Conservation (phyloP, 306 rosid genomes). For the Prunus fruticosa region DNA sequence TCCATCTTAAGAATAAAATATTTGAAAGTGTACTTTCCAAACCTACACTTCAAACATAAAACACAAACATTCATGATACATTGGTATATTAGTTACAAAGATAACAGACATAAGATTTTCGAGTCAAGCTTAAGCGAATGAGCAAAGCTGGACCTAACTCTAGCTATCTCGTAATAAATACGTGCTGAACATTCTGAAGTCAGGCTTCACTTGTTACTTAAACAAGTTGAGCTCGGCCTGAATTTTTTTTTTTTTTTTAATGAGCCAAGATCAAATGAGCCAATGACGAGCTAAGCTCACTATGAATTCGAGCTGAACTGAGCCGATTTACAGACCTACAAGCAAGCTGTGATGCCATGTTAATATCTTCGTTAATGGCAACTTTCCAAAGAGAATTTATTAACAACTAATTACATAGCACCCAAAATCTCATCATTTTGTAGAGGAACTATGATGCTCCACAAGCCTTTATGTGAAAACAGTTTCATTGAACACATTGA, state of each 20-base stretch:
- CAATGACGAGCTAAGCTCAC: too few species aligned
- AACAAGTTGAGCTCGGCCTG: too few species aligned
- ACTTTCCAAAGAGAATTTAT: not conserved
- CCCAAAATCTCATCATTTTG: slow-evolving; percentile 6
- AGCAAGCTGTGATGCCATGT: not conserved
- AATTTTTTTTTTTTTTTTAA: too few species aligned
- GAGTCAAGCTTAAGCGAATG: too few species aligned
- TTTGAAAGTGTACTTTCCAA: not conserved
- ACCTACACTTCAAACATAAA: too few species aligned
- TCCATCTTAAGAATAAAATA: not conserved
- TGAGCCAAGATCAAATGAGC: too few species aligned
- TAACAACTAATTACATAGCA: slow-evolving; percentile 1
- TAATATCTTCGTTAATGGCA: not conserved
- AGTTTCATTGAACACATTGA: slow-evolving; percentile 26
- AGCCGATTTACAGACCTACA: not conserved
- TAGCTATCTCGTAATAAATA: too few species aligned
- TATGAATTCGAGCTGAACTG: too few species aligned
- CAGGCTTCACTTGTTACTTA: too few species aligned
- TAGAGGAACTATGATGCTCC: not conserved
- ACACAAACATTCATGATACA: too few species aligned
- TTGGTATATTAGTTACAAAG: not conserved
- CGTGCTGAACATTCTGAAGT: too few species aligned
- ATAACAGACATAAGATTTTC: not conserved
- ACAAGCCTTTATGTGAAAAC: not conserved
- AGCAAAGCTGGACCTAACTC: too few species aligned